These are phyloP conservation scores for Candida railenensis DNA, from an alignment of 805 yeast genomes.

Conservation along the genomic window DNA sequence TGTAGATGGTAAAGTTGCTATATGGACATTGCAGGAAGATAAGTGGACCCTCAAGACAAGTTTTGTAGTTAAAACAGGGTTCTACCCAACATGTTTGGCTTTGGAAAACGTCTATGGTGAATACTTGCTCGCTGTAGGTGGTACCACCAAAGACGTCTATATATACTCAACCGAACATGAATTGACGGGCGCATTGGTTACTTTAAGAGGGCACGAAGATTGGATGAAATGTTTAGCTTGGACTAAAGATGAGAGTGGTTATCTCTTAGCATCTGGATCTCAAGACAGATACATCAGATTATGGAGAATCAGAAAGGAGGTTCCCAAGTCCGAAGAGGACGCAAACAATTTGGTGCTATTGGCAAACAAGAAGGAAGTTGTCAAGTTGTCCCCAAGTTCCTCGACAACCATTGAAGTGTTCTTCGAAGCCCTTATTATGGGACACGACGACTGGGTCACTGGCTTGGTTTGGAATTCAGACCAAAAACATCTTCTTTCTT, in stretches of 20 bases:
- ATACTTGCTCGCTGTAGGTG: conserved; percentile 67
- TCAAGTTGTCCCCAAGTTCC: background rate
- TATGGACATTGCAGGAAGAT: conserved; percentile 44
- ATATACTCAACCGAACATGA: conserved; percentile 39
- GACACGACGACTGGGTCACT: conserved; percentile 98
- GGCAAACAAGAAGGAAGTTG: conserved; percentile 69
- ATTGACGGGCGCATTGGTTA: conserved; percentile 40
- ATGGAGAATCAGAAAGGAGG: conserved; percentile 72
- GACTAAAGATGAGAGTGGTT: conserved; percentile 43
- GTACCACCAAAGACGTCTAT: conserved; percentile 56
- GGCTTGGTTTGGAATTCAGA: conserved; percentile 63
- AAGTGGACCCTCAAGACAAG: conserved; percentile 23
- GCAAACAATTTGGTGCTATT: conserved; percentile 50
- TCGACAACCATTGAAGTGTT: conserved; percentile 26
- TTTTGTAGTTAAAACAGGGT: conserved; percentile 43
- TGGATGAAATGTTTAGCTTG: conserved; percentile 83
- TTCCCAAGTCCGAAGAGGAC: conserved; percentile 58
- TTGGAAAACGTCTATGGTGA: conserved; percentile 27
- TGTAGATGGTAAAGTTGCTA: conserved; percentile 55
- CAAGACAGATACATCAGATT: conserved; percentile 90
- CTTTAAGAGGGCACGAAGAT: conserved; percentile 88
- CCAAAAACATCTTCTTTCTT: conserved; percentile 60
- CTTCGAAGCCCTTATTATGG: conserved; percentile 93
- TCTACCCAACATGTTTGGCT: conserved; percentile 38
- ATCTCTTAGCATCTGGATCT: conserved; percentile 81